Conservation (phyloP, 225 moss, liverwort and hornwort species). For the Sphagnum tenellum region DNA sequence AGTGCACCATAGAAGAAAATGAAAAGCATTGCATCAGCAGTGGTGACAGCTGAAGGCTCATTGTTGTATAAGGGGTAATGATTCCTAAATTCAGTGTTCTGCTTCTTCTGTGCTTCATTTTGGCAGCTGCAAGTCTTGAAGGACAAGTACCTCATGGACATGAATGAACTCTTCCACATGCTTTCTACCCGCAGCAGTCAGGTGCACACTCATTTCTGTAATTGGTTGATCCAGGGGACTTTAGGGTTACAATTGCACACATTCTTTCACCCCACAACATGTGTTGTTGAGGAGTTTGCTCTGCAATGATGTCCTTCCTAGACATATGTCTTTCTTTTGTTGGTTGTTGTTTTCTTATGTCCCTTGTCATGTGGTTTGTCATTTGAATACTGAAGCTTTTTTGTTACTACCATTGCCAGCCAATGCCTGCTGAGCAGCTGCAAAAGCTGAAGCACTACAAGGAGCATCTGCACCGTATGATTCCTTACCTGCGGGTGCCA, state of each 20-base stretch:
- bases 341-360: no score
- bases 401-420: slow-evolving; percentile 25
- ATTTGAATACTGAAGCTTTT: background rate
- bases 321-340: no score
- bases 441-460: slow-evolving; percentile 96
- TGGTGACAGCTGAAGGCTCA: no score
- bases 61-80: no score
- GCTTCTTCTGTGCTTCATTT: slow-evolving; percentile 6
- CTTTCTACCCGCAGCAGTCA: slow-evolving; percentile 50
- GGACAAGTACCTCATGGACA: slow-evolving; percentile 54
- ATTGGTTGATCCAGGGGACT: no score
- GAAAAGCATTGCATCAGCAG: no score
- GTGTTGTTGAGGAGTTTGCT: no score
- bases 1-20: no score
- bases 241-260: no score
- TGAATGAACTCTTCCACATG: slow-evolving; percentile 48
- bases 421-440: slow-evolving; percentile 89
- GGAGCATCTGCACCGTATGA: slow-evolving; percentile 90
- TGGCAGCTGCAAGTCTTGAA: slow-evolving; percentile 56
- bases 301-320: no score
- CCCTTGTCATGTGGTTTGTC: background rate
- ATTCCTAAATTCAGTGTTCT: no score
- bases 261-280: no score
- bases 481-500: slow-evolving; percentile 73
- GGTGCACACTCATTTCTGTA: slow-evolving; percentile 7